A percentile compares a stretch with the other conserved stretches of the same genome.
Conservation (phyloP, 352 stramenopile species). For the Pythium guiyangense region DNA sequence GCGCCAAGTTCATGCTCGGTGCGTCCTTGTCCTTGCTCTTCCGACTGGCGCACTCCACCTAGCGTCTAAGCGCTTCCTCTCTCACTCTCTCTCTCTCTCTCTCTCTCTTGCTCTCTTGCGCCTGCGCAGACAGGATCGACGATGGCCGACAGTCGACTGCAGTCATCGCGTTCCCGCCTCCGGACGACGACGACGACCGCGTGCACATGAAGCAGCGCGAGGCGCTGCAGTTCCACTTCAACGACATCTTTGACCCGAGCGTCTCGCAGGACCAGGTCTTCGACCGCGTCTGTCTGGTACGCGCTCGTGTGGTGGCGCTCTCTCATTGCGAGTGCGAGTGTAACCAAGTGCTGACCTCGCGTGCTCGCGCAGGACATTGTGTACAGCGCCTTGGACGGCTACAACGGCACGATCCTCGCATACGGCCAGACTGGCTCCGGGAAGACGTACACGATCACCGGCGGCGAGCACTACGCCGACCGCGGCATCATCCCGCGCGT, state of each 20-base stretch:
- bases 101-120: background rate
- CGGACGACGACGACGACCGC: constrained; percentile 45
- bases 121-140: constrained; percentile 35
- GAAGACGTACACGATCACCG: constrained; percentile 80
- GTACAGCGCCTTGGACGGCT: constrained; percentile 57
- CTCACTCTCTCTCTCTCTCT: too few species aligned
- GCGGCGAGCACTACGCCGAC: constrained; percentile 91
- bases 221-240: constrained; percentile 64
- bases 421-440: constrained; percentile 70
- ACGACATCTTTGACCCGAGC: constrained; percentile 58
- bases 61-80: too few species aligned
- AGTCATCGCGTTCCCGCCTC: constrained; percentile 58
- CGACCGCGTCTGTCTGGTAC: constrained; percentile 56
- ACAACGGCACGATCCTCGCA: constrained; percentile 70
- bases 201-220: constrained; percentile 72
- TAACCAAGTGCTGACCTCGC: background rate
- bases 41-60: too few species aligned
- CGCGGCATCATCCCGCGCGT: constrained; percentile 93
- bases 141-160: constrained; percentile 33
- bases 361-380: constrained; percentile 53
- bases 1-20: constrained; percentile 61
- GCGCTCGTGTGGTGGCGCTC: background rate
- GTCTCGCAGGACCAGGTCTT: constrained; percentile 72
- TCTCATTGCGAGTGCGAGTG: background rate
- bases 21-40: constrained; percentile 1